Evolutionary conservation across 208 protist species (phyloP).

Genomic region (Acanthamoeba lenticulata): DNA sequence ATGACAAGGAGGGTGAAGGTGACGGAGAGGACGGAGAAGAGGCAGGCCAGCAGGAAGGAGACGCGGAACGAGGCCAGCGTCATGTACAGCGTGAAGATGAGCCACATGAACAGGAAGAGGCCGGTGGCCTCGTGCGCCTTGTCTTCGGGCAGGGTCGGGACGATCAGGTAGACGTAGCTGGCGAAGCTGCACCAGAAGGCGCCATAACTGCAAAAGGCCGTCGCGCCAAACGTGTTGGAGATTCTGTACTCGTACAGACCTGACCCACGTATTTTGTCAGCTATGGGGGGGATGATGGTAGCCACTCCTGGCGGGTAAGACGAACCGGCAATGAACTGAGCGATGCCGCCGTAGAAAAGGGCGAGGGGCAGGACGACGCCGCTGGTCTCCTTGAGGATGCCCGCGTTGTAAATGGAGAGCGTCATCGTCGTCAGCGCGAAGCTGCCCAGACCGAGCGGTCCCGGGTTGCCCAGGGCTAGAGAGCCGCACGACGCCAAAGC

Average conservation of each 20-base stretch:
- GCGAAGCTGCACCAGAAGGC: conserved; percentile 67
- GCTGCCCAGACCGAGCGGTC: conserved; percentile 27
- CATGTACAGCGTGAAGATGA: conserved; percentile 66
- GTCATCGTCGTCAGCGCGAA: conserved; percentile 59
- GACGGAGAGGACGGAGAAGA: conserved; percentile 49
- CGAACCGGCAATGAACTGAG: conserved; percentile 59
- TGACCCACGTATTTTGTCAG: no score
- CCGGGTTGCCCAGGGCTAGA: conserved; percentile 35
- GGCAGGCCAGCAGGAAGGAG: not conserved
- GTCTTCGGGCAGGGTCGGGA: not conserved
- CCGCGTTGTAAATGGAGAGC: conserved; percentile 56
- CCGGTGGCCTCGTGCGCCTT: conserved; percentile 29
- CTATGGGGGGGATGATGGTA: conserved; percentile 51
- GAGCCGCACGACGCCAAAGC: not conserved
- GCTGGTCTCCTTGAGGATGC: not conserved
- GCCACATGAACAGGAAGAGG: conserved; percentile 53
- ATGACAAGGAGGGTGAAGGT: conserved; percentile 35
- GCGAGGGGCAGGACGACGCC: conserved; percentile 30
- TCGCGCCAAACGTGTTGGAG: conserved; percentile 56
- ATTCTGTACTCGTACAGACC: conserved; percentile 53
- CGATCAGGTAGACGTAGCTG: conserved; percentile 33
- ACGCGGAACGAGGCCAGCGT: conserved; percentile 6
- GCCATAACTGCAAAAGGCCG: conserved; percentile 61
- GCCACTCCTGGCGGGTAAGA: conserved; percentile 11
- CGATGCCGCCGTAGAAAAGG: conserved; percentile 65